These are phyloP conservation scores for Dysphania ambrosioides DNA, from an alignment of 148 eudicot species.

Conservation along the genomic window DNA sequence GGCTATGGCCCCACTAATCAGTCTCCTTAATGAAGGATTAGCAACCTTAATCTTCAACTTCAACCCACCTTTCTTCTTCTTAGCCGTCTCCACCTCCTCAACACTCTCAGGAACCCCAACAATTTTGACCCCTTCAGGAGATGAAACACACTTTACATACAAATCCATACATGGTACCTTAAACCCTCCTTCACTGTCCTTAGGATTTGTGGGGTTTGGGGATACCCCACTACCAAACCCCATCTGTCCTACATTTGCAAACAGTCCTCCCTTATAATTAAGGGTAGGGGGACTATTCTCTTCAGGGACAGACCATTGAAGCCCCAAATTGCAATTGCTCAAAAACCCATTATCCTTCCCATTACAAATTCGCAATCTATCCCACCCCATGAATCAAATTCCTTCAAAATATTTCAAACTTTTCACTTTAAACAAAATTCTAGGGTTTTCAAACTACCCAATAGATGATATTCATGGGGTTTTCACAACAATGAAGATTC, in stretches of 20 bases:
- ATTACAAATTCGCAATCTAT: conserved; percentile 36
- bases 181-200: conserved; percentile 43
- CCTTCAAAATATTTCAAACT: not conserved
- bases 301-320: conserved; percentile 48
- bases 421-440: too few relatives aligned
- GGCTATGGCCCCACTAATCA: conserved; percentile 90
- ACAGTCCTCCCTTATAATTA: conserved; percentile 46
- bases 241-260: conserved; percentile 74
- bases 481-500: too few relatives aligned
- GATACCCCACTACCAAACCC: conserved; percentile 52
- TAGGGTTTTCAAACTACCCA: conserved; percentile 27
- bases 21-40: conserved; percentile 84
- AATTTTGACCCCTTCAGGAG: conserved; percentile 47
- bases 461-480: too few relatives aligned
- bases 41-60: conserved; percentile 70
- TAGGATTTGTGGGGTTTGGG: conserved; percentile 43
- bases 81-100: conserved; percentile 41
- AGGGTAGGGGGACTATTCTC: conserved; percentile 19
- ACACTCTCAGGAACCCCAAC: conserved; percentile 37
- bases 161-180: conserved; percentile 63
- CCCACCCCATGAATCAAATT: conserved; percentile 36
- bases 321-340: conserved; percentile 44
- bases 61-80: conserved; percentile 50
- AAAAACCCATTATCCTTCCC: conserved; percentile 32
- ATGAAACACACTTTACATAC: conserved; percentile 54